These are phyloP conservation scores for Talaromyces proteolyticus DNA, from an alignment of 495 filamentous ascomycete genomes.

Conservation along the genomic window DNA sequence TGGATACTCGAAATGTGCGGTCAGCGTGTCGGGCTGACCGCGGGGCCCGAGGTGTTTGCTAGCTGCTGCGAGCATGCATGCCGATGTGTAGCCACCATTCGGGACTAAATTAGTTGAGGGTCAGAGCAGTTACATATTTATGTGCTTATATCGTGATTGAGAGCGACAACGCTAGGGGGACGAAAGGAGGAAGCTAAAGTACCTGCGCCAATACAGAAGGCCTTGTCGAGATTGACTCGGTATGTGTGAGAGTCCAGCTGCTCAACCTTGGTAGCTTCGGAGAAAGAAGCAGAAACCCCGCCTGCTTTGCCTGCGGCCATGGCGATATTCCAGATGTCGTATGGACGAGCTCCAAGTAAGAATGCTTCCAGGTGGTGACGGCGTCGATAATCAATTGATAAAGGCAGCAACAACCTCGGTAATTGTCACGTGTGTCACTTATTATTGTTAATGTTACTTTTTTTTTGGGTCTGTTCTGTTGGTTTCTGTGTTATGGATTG, in stretches of 20 bases:
- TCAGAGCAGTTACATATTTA: not conserved
- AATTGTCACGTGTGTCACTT: too few species aligned
- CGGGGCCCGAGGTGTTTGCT: not conserved
- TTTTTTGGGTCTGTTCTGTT: too few species aligned
- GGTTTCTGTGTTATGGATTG: too few species aligned
- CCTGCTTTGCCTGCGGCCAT: too few species aligned
- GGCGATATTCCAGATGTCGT: too few species aligned
- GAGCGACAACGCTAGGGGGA: not conserved
- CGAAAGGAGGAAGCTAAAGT: not conserved
- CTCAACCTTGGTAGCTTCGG: constrained; percentile 12
- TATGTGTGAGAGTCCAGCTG: not conserved
- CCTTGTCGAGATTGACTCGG: constrained; percentile 1
- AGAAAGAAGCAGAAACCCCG: too few species aligned
- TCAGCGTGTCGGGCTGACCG: not conserved
- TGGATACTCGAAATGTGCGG: constrained; percentile 1
- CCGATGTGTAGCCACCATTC: not conserved
- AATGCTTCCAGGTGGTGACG: too few species aligned
- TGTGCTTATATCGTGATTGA: not conserved
- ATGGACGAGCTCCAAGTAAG: too few species aligned
- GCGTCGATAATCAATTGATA: too few species aligned
- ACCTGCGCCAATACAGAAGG: constrained; percentile 1
- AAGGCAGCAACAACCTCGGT: too few species aligned
- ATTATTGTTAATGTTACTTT: too few species aligned
- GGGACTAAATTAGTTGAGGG: not conserved
- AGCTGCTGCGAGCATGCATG: not conserved